A percentile compares a stretch with the other conserved stretches of the same genome.
Evolutionary conservation across 2,329 filamentous ascomycete species (phyloP).

Genomic region (Neonectria coccinea): DNA sequence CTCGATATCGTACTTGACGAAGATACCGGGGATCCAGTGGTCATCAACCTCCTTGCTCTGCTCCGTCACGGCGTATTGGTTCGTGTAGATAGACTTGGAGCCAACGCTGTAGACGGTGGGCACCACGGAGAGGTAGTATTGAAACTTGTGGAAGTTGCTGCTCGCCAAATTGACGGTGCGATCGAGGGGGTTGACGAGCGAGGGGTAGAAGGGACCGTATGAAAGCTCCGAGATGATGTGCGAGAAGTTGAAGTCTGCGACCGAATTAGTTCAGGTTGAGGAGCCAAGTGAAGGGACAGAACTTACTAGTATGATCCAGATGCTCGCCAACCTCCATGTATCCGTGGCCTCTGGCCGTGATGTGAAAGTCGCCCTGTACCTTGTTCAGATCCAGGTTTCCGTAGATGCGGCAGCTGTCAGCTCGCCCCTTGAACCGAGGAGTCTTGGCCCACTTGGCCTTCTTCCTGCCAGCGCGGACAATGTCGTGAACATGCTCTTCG

Average conservation of each 20-base stretch:
- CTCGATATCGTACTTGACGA: conserved; percentile 99
- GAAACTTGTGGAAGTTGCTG: conserved; percentile 91
- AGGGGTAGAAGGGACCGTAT: conserved; percentile 96
- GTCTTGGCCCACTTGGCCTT: conserved; percentile 80
- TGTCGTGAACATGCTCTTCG: conserved; percentile 92
- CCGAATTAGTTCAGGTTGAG: conserved; percentile 34
- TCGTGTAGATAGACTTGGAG: conserved; percentile 81
- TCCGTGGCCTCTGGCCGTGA: conserved; percentile 95
- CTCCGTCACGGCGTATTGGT: conserved; percentile 97
- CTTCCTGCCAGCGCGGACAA: conserved; percentile 76
- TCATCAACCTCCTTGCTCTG: conserved; percentile 80
- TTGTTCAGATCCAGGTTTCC: conserved; percentile 94
- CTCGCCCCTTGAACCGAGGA: conserved; percentile 69
- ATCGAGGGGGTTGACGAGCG: conserved; percentile 93
- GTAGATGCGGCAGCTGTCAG: conserved; percentile 88
- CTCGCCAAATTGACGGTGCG: conserved; percentile 83
- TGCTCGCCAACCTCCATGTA: conserved; percentile 84
- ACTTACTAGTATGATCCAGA: conserved; percentile 82
- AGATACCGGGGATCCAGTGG: conserved; percentile 83
- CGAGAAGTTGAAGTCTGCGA: conserved; percentile 91
- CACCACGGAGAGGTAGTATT: conserved; percentile 96
- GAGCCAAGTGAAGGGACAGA: background rate
- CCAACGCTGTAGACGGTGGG: conserved; percentile 89
- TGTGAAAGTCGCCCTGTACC: conserved; percentile 98
- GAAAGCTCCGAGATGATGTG: conserved; percentile 96